Base-by-base conservation (phyloP, 2,329 filamentous ascomycete genomes). In the Acrocalymma vagum region DNA sequence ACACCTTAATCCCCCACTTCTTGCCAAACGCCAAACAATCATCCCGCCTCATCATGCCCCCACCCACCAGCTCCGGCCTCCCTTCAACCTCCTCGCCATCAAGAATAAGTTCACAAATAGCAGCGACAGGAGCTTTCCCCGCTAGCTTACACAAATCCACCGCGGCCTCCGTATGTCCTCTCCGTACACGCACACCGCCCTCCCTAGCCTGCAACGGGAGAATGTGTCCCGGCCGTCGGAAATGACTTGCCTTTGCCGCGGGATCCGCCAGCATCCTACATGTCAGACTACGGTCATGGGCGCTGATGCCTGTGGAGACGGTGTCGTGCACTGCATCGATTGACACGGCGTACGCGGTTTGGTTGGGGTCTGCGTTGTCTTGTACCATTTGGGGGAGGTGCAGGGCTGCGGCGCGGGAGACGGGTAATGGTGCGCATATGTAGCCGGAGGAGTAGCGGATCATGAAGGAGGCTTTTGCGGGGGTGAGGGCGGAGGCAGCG, bases 401-500 rank as follows among this genome's bases (percentile, higher is more conserved):
- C 58, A 96, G 86, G 42, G 78, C 73, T 38, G 80, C 77, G 67
- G 89, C 86, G 62, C 88, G 85, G 27, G 81, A 70, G 33, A 87
- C 79, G 34, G 83, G 78, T 47, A 97, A 79, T 11, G 94, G 93
- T 0, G 88, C 88, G 83, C 94, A 97, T 75, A 99, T 86, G 65
- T 93, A 84, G 66, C 94, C 94, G 3, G 90, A 83, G 29, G 88
- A 88, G 78, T 96, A 84, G 62, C 91, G 90, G 71, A 99, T 83
- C 81, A 99, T 86, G 78, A 96, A 99, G 61, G 91, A 90, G 85
- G 95, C 95, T 74, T 97, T 93, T 53, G 88, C 82, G 16, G 91
- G 80, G 7, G 93, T 96, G 52, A 96, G 76, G 62, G 87, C 81
- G 55, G 90, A 78, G 49, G 91, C 93, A 55, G 94, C 90, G 65